Base-by-base conservation (phyloP, 163 green algal genomes). In the Prototheca stagnorum region DNA sequence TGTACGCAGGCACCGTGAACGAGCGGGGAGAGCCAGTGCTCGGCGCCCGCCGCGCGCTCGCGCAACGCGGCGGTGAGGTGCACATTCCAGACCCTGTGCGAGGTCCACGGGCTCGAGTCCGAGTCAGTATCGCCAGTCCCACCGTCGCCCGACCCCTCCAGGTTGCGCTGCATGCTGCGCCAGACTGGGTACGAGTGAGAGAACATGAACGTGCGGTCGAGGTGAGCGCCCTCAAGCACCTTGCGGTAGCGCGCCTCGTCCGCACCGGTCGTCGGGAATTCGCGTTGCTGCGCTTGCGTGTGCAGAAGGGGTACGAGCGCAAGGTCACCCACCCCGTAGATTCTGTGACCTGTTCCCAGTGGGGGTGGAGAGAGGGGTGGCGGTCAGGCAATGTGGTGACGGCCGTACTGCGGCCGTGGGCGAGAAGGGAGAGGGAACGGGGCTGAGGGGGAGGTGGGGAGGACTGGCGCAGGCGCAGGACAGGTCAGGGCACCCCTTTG, bases 71-170 rank as follows among this genome's bases (percentile, higher is more conserved):
- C 51, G 37, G 80, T 85, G 1, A 97, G 68, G 57, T 80, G 82
- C 3, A 74, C 74, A 57, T 97, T 97, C 88, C 88, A 97, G 19
- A 92, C 76, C 56, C 92, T 90, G 67, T 93, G 88, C 68, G 52
- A 77, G 40, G 73, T 68, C 49, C 77, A 91, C 12, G 62, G 31
- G n/a, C n/a, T n/a, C n/a, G n/a, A n/a, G n/a, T n/a, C n/a, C n/a
- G n/a, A n/a, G n/a, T n/a, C n/a, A n/a, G n/a, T n/a, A n/a, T n/a
- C n/a, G n/a, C n/a, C n/a, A n/a, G n/a, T n/a, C n/a, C n/a, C n/a
- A n/a, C n/a, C n/a, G 49, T 51, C 44, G 31, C 23, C 44, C 45
- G 28, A 24, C 12, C 42, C 40, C 31, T 42, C 26, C 50, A 76
- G 51, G 61, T 84, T 93, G 35, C 53, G 36, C 73, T 97, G 88